Evolutionary conservation across 192 early-diverging fungal genomes (phyloP).

Genomic region (Oehlia diaphana): DNA sequence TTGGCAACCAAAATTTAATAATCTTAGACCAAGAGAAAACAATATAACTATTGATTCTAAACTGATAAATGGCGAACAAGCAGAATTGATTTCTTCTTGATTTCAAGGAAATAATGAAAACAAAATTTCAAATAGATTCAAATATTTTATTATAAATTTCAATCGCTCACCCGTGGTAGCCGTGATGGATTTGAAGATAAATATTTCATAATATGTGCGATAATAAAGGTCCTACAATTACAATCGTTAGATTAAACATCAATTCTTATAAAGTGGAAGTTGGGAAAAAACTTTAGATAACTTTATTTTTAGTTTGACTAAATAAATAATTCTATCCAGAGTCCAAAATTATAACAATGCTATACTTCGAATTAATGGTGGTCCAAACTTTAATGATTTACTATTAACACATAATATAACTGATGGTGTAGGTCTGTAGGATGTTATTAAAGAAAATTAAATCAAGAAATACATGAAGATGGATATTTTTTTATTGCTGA

Average conservation of each 20-base stretch:
- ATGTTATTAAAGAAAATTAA: too few species aligned
- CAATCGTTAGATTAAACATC: conserved; percentile 5
- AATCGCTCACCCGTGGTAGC: not conserved
- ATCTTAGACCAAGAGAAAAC: not conserved
- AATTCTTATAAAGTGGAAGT: not conserved
- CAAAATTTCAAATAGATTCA: not conserved
- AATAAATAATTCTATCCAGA: too few species aligned
- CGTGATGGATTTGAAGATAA: not conserved
- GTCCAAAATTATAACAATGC: too few species aligned
- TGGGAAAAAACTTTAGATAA: too few species aligned
- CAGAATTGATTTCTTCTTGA: not conserved
- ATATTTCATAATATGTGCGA: conserved; percentile 24
- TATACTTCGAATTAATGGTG: too few species aligned
- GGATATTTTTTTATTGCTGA: too few species aligned
- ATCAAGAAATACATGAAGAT: too few species aligned
- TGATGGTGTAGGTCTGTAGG: too few species aligned
- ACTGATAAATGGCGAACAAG: not conserved
- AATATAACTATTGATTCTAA: not conserved
- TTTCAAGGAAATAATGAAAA: not conserved
- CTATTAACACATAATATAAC: not conserved
- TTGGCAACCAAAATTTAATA: not conserved
- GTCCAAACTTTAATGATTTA: not conserved
- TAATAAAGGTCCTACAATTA: conserved; percentile 26
- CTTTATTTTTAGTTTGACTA: too few species aligned
- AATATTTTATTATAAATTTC: not conserved